Evolutionary conservation across 2,329 filamentous ascomycete species (phyloP), one percentile per base, ranked within the genome.

Genomic region (Ophidiomyces ophidiicola): DNA sequence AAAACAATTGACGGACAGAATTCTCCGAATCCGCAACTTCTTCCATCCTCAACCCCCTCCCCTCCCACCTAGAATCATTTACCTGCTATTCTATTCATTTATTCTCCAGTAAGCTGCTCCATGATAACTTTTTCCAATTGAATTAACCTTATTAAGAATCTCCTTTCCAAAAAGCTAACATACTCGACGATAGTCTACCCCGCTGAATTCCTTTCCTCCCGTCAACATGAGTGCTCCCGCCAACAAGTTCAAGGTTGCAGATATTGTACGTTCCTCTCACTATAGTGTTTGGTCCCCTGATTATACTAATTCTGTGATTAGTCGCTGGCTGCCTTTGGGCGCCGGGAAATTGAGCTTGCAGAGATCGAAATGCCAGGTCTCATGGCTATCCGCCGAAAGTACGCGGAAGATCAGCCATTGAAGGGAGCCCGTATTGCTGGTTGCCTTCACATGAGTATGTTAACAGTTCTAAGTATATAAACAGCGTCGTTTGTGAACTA

Each of bases 321-420:
- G 66, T 84, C 82, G 64, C 80, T 96, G 63, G 88, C 90, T 62
- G 90, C 90, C 68, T 96, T 98, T 63, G 90, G 90, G 69, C 87
- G 90, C 71, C 87, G 88, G 69, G 90, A 98, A 79, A 94, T 98
- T 60, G 87, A 94, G 70, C 78, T 96, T 62, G 87, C 90, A 58
- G 88, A 96, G 68, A 74, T 84, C 62, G 81, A 86, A 74, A 94
- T 94, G 87, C 87, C 88, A 51, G 88, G 90, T 78, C 79, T 98
- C 55, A 93, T 98, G 82, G 77, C 83, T 59, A 96, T 87, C 60
- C 82, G 90, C 62, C 63, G 68, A 60, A 94, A 93, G 75, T 98
- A 96, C 66, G 83, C 82, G 55, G 66, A 66, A 46, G 88, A 94
- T 69, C 88, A 96, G 76, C 90, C 90, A 56, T 76, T 98, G 59